phyloP scores from a whole-genome alignment of 352 stramenopile genomes.

The Pythium guiyangense region DNA sequence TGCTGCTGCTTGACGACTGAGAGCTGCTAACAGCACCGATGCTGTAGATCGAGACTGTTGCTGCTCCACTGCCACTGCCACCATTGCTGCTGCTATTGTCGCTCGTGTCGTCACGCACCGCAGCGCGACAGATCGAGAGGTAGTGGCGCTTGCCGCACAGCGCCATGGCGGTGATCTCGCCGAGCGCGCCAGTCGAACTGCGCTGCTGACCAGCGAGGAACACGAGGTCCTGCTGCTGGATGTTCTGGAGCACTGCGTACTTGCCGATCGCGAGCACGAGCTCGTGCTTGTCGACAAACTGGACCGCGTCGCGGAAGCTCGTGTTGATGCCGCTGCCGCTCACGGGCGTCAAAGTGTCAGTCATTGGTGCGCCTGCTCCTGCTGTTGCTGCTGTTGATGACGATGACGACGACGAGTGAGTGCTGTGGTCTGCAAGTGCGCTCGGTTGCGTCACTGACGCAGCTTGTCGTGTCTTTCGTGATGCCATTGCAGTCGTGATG shows the following conservation, averaged over 20 bases:
- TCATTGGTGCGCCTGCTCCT: no score
- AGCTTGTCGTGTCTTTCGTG: no score
- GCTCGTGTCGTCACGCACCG: conserved; percentile 10
- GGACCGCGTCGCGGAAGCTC: conserved; percentile 43
- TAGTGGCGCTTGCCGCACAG: conserved; percentile 52
- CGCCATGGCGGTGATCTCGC: conserved; percentile 66
- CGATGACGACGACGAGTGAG: no score
- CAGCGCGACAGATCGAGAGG: conserved; percentile 48
- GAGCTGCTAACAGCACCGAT: conserved; percentile 1
- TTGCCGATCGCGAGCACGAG: conserved; percentile 62
- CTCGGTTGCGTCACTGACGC: no score
- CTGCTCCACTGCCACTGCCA: no score
- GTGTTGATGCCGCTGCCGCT: conserved; percentile 52
- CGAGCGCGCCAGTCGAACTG: conserved; percentile 19
- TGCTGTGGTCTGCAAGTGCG: no score
- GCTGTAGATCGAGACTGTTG: conserved; percentile 37
- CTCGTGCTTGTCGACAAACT: conserved; percentile 55
- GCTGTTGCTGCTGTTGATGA: no score
- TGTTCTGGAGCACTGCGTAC: conserved; percentile 62
- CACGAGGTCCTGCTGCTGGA: conserved; percentile 47
- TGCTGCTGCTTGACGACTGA: conserved; percentile 1
- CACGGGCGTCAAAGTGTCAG: conserved; percentile 24
- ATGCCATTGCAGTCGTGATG: no score
- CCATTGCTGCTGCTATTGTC: conserved; percentile 1
- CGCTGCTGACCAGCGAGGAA: conserved; percentile 35